These are phyloP conservation scores for Moesziomyces antarcticus DNA, from an alignment of 1,284 basidiomycete genomes.

Conservation along the genomic window DNA sequence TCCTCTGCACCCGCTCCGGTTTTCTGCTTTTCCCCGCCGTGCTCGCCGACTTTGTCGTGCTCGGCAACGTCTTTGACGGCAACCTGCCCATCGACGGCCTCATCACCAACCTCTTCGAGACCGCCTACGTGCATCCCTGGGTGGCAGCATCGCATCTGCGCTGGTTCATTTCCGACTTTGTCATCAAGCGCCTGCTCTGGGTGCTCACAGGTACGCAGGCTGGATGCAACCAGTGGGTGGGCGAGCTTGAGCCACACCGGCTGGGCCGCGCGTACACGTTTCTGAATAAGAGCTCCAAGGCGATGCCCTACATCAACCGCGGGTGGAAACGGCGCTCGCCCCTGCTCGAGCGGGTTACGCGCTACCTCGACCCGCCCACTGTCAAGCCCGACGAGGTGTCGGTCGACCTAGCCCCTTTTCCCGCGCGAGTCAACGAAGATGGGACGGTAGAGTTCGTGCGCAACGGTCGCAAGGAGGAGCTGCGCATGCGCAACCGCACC, in stretches of 20 bases:
- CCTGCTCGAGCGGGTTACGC: conserved; percentile 58
- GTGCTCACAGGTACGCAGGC: conserved; percentile 74
- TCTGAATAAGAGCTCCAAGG: conserved; percentile 69
- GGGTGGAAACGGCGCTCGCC: conserved; percentile 70
- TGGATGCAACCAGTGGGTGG: conserved; percentile 77
- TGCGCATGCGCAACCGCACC: conserved; percentile 70
- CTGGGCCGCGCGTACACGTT: conserved; percentile 73
- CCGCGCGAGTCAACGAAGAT: conserved; percentile 70
- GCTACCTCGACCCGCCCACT: conserved; percentile 70
- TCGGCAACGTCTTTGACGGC: conserved; percentile 72
- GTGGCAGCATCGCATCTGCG: conserved; percentile 73
- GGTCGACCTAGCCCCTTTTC: conserved; percentile 76
- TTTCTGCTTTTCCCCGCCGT: conserved; percentile 75
- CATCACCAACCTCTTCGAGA: conserved; percentile 74
- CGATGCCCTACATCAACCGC: conserved; percentile 69
- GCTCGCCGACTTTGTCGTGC: conserved; percentile 75
- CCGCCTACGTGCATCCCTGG: conserved; percentile 71
- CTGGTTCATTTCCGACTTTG: conserved; percentile 76
- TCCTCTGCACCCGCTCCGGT: conserved; percentile 73
- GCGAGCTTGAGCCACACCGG: conserved; percentile 74
- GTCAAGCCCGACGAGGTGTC: conserved; percentile 72
- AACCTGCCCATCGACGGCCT: conserved; percentile 75
- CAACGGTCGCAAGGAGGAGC: conserved; percentile 70
- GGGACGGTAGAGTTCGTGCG: conserved; percentile 72
- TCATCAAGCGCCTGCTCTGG: conserved; percentile 76